Base-by-base conservation (phyloP, 2,329 filamentous ascomycete genomes). In the Biscogniauxia mediterranea region DNA sequence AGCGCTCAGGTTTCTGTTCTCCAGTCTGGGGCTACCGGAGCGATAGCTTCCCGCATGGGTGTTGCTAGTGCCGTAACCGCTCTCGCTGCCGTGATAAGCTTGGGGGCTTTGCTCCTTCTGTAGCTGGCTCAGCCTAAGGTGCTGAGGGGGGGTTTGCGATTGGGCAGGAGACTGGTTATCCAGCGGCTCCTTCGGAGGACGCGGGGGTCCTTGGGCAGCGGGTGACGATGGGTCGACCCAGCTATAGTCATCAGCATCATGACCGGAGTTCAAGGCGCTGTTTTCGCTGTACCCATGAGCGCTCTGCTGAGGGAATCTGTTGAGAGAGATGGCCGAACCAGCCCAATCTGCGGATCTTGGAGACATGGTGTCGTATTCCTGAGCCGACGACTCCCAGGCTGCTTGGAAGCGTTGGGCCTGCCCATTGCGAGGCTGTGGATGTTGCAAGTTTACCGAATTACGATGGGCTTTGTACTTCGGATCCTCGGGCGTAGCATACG, bases 401-500 rank as follows among this genome's bases (percentile, higher is more conserved):
- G 85, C 89, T 68, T 90, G 87, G 75, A 92, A 91, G 25, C 88
- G 87, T 72, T 89, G 86, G 0, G 88, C 91, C 59, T 90, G 87
- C 0, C 90, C 90, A 19, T 85, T 87, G 26, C 89, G 82, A 8
- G 91, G 91, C 73, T 93, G 90, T 5, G 91, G 91, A 74, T 94
- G 91, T 71, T 92, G 87, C 49, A 94, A 79, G 69, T 92, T 92
- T 59, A 93, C 75, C 25, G 90, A 93, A 76, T 93, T 91, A 68
- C 91, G 88, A 73, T 93, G 89, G 59, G 89, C 90, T 74, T 90
- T 89, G 75, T 93, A 93, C 75, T 93, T 93, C 54, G 90, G 89
- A 67, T 93, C 89, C 69, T 85, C 88, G 28, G 80, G 79, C 4
- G 82, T 82, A 70, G 84, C 81, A 61, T 84, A 84, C 2, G 82